These are phyloP conservation scores for Phalaenopsis aphrodite DNA, from an alignment of 106 monocot genomes.

Conservation along the genomic window DNA sequence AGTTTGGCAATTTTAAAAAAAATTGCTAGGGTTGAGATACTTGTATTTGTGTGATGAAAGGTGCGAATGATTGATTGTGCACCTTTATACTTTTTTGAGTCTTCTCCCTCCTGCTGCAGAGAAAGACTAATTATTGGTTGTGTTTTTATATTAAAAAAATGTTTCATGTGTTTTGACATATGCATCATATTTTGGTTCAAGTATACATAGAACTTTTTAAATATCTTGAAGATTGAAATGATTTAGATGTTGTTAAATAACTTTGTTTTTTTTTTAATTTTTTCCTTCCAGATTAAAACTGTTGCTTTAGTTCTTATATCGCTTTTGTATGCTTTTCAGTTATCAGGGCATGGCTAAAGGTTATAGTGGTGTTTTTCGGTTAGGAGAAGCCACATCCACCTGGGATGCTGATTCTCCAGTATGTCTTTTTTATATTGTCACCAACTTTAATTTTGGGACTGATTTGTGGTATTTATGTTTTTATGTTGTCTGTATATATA, in stretches of 20 bases:
- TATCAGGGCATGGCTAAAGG: slow-evolving; percentile 96
- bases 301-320: neutral
- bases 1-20: neutral
- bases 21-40: neutral
- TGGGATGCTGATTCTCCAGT: slow-evolving; percentile 99
- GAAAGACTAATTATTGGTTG: too few relatives aligned
- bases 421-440: slow-evolving; percentile 10
- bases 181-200: neutral
- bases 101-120: too few relatives aligned
- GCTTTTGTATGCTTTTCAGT: slow-evolving; percentile 27
- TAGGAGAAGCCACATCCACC: slow-evolving; percentile 98
- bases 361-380: slow-evolving; percentile 88
- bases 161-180: too few relatives aligned
- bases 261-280: neutral
- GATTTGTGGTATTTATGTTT: too few relatives aligned
- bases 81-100: neutral
- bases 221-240: neutral
- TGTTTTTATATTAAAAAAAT: too few relatives aligned
- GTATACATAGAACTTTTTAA: neutral
- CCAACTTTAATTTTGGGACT: neutral
- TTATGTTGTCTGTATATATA: neutral
- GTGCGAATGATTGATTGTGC: neutral
- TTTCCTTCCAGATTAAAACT: neutral
- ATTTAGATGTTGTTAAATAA: neutral
- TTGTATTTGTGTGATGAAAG: neutral